Conservation (phyloP, 2,329 filamentous ascomycete genomes). For the Verruconis gallopava region DNA sequence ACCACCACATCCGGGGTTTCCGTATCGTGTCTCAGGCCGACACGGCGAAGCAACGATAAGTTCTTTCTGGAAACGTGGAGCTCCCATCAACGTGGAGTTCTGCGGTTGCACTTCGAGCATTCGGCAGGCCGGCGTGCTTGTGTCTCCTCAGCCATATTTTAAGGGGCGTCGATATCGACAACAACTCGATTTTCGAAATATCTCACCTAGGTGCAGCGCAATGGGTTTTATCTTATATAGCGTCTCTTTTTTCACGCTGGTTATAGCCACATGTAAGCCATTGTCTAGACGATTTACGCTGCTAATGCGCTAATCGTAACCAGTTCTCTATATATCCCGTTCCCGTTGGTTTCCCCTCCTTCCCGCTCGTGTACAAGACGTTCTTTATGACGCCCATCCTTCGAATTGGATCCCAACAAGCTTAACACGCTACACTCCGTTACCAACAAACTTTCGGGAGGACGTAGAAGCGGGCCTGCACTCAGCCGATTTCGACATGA, state of each 20-base stretch:
- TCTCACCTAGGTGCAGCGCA: background rate
- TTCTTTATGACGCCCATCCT: background rate
- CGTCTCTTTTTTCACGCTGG: conserved; percentile 56
- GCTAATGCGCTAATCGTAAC: conserved; percentile 8
- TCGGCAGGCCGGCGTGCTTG: too few species aligned
- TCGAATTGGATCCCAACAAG: conserved; percentile 33
- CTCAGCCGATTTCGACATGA: conserved; percentile 71
- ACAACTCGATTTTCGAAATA: too few species aligned
- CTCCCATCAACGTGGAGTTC: too few species aligned
- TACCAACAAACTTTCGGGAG: conserved; percentile 63
- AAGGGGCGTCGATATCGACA: too few species aligned
- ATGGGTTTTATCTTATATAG: conserved; percentile 44
- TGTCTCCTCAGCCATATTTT: too few species aligned
- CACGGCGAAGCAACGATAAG: too few species aligned
- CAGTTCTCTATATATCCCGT: conserved; percentile 62
- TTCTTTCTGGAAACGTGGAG: too few species aligned
- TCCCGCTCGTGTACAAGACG: conserved; percentile 12
- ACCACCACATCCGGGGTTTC: too few species aligned
- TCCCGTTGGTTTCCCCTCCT: conserved; percentile 62
- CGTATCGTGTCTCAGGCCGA: too few species aligned
- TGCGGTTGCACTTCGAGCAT: too few species aligned
- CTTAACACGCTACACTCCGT: conserved; percentile 55
- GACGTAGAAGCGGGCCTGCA: conserved; percentile 84
- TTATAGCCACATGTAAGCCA: conserved; percentile 53
- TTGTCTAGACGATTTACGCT: conserved; percentile 11